phyloP scores from a whole-genome alignment of 768 basidiomycete species.

The Boletus barrowsii region DNA sequence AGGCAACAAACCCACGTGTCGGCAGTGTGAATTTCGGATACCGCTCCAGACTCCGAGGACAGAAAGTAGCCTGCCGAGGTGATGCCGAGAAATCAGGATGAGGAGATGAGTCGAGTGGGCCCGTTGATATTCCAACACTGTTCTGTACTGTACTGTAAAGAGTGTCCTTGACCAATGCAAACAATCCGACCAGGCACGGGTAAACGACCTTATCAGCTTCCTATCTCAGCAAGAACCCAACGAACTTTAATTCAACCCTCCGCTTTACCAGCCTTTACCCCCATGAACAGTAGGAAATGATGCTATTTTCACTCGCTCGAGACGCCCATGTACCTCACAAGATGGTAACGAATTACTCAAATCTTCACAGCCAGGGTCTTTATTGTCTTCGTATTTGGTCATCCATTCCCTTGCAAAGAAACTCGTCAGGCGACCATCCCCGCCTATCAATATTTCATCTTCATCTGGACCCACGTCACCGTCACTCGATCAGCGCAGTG shows the following conservation, averaged over 20 bases:
- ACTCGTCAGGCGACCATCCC: background rate
- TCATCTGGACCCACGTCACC: background rate
- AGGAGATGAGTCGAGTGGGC: background rate
- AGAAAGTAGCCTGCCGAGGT: conserved; percentile 9
- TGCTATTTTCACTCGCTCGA: conserved; percentile 15
- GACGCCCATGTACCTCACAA: conserved; percentile 23
- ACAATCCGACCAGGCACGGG: no score
- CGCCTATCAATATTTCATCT: background rate
- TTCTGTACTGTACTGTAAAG: no score
- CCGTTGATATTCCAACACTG: no score
- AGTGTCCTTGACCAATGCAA: no score
- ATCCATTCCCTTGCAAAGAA: background rate
- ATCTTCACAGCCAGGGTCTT: conserved; percentile 3
- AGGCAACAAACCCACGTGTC: background rate
- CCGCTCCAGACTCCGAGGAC: conserved; percentile 16
- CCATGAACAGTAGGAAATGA: conserved; percentile 23
- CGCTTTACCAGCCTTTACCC: conserved; percentile 22
- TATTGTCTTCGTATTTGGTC: conserved; percentile 9
- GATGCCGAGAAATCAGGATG: background rate
- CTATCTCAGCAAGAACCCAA: conserved; percentile 18
- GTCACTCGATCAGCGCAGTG: background rate
- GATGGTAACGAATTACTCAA: conserved; percentile 28
- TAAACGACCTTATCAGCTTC: conserved; percentile 15
- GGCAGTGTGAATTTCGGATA: background rate
- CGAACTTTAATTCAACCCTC: conserved; percentile 22